These are phyloP conservation scores for Eucalyptus curtisii DNA, from an alignment of 345 rosid species.

Conservation along the genomic window DNA sequence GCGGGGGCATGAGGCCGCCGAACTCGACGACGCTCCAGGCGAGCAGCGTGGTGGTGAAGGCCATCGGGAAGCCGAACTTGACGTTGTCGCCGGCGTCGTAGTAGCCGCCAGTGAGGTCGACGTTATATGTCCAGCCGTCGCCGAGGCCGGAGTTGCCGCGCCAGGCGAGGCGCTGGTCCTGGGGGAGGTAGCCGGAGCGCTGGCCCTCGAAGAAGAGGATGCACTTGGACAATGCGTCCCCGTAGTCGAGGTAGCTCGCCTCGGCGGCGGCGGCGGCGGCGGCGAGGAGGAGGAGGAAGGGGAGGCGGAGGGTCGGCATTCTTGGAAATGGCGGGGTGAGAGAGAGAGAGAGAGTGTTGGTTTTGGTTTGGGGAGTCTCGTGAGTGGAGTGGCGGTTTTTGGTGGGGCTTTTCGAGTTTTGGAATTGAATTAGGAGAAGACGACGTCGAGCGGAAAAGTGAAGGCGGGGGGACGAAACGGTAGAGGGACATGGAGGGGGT, in stretches of 20 bases:
- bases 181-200: slow-evolving; percentile 39
- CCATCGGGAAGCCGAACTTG: slow-evolving; percentile 78
- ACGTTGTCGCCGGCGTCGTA: slow-evolving; percentile 88
- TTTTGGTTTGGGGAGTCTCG: background rate
- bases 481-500: background rate
- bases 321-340: background rate
- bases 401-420: background rate
- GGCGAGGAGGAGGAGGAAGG: background rate
- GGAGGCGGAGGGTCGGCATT: background rate
- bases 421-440: background rate
- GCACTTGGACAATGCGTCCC: slow-evolving; percentile 34
- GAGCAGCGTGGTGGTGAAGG: slow-evolving; percentile 62
- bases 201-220: slow-evolving; percentile 59
- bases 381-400: background rate
- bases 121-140: slow-evolving; percentile 21
- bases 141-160: slow-evolving; percentile 37
- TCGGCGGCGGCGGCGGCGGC: background rate
- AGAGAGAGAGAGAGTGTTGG: background rate
- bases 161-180: slow-evolving; percentile 35
- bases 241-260: slow-evolving; percentile 17
- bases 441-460: background rate
- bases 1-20: slow-evolving; percentile 48
- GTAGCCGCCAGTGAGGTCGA: slow-evolving; percentile 60
- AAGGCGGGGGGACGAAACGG: too few species aligned
- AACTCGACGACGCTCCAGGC: slow-evolving; percentile 77